Evolutionary conservation across 106 monocot species (phyloP).

Genomic region (Dendrobium nobile): DNA sequence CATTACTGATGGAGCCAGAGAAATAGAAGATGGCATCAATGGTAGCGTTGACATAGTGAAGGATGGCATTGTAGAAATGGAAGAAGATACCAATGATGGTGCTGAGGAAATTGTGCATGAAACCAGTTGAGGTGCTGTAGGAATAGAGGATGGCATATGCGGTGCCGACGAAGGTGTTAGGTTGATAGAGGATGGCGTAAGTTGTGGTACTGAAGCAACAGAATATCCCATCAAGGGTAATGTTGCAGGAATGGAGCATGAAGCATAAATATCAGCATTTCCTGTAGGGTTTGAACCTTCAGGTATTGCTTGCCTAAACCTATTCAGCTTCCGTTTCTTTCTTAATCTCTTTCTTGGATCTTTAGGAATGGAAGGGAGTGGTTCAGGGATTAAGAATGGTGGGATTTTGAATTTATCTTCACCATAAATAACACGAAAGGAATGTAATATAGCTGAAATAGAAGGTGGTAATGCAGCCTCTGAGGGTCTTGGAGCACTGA

Average conservation of each 20-base stretch:
- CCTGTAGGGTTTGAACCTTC: constrained; percentile 5
- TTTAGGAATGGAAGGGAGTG: constrained; percentile 46
- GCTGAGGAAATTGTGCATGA: background rate
- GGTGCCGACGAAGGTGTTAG: background rate
- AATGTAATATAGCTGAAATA: constrained; percentile 71
- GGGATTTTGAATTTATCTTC: constrained; percentile 58
- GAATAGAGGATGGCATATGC: background rate
- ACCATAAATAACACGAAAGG: constrained; percentile 69
- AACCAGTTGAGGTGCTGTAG: background rate
- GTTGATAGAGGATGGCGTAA: background rate
- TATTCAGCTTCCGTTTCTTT: constrained; percentile 41
- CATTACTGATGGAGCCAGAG: background rate
- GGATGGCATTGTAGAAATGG: background rate
- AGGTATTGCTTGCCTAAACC: constrained; percentile 5
- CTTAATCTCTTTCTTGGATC: constrained; percentile 66
- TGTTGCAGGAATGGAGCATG: background rate
- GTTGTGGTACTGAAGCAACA: background rate
- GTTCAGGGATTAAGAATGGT: constrained; percentile 61
- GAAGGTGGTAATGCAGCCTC: constrained; percentile 55
- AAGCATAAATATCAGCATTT: constrained; percentile 4
- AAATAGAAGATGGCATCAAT: constrained; percentile 1
- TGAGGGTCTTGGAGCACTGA: constrained; percentile 37
- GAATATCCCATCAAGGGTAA: background rate
- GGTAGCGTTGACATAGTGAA: background rate
- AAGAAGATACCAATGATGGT: background rate